phyloP scores from a whole-genome alignment of 2,329 filamentous ascomycete species.

The Phialophora macrospora region DNA sequence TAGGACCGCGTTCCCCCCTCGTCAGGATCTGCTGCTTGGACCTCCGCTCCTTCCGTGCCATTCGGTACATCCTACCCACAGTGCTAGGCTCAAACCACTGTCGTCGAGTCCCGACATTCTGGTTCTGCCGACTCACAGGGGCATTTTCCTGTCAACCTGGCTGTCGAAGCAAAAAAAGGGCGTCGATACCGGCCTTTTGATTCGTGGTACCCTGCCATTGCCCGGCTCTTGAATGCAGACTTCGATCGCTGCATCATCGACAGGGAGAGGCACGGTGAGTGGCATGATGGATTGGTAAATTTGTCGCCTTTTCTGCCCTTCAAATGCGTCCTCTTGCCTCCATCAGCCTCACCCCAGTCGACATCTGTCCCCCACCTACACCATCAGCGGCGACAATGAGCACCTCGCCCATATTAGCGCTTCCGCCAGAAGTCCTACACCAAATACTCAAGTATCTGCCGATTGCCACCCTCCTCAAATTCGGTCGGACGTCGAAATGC shows the following conservation, averaged over 20 bases:
- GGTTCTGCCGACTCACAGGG: constrained; percentile 10
- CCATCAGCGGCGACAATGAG: neutral
- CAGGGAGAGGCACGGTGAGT: constrained; percentile 1
- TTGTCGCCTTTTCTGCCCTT: neutral
- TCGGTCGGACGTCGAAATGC: constrained; percentile 42
- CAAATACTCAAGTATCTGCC: constrained; percentile 43
- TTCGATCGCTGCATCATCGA: neutral
- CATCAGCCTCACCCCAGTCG: neutral
- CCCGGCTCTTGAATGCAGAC: constrained; percentile 6
- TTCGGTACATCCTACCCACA: neutral
- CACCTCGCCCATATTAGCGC: constrained; percentile 20
- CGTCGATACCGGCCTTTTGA: neutral
- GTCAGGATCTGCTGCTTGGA: constrained; percentile 5
- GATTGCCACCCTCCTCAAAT: constrained; percentile 42
- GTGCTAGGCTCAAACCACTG: constrained; percentile 2
- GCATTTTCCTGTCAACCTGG: neutral
- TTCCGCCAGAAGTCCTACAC: constrained; percentile 44
- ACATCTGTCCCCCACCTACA: neutral
- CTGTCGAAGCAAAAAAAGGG: constrained; percentile 4
- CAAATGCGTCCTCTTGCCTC: neutral
- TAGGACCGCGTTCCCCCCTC: constrained; percentile 7
- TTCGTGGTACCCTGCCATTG: constrained; percentile 9
- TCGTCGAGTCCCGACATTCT: constrained; percentile 23
- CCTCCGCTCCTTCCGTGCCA: neutral
- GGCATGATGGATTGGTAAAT: neutral